phyloP scores from a whole-genome alignment of 768 basidiomycete species.

The Coprinopsis sp. region DNA sequence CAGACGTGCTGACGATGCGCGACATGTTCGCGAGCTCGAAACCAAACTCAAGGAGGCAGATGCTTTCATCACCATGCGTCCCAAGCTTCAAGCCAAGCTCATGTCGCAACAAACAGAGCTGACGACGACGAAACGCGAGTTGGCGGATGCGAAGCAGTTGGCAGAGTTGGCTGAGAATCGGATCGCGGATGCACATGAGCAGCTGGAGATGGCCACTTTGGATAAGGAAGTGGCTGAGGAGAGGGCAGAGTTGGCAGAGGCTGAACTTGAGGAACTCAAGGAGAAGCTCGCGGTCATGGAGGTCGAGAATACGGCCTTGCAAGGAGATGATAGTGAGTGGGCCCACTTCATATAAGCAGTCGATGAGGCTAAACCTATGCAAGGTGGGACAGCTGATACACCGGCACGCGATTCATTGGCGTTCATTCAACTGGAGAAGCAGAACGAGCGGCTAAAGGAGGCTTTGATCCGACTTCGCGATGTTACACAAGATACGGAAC shows the following conservation, averaged over 20 bases:
- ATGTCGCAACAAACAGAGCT: constrained; percentile 77
- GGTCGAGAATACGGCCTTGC: constrained; percentile 78
- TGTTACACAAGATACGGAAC: constrained; percentile 81
- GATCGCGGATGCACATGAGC: constrained; percentile 77
- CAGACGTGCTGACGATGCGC: constrained; percentile 81
- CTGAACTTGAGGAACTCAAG: constrained; percentile 71
- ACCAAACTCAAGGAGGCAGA: constrained; percentile 80
- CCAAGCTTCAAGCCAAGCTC: constrained; percentile 88
- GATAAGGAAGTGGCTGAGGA: constrained; percentile 98
- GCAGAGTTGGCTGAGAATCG: constrained; percentile 64
- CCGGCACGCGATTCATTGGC: constrained; percentile 56
- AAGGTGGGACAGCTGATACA: constrained; percentile 21
- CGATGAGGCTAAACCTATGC: constrained; percentile 2
- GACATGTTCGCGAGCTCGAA: constrained; percentile 81
- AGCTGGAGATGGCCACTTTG: constrained; percentile 90
- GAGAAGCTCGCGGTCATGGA: constrained; percentile 77
- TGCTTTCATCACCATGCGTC: constrained; percentile 75
- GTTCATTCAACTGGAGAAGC: constrained; percentile 89
- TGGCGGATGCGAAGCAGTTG: constrained; percentile 75
- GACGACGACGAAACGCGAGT: constrained; percentile 65
- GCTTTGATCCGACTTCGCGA: constrained; percentile 90
- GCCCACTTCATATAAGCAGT: constrained; percentile 6
- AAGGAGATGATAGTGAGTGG: constrained; percentile 40
- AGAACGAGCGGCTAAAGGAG: constrained; percentile 93
- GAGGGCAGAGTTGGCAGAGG: constrained; percentile 73